These are phyloP conservation scores for Fusarium drepaniforme DNA, from an alignment of 2,329 filamentous ascomycete genomes.

Conservation along the genomic window DNA sequence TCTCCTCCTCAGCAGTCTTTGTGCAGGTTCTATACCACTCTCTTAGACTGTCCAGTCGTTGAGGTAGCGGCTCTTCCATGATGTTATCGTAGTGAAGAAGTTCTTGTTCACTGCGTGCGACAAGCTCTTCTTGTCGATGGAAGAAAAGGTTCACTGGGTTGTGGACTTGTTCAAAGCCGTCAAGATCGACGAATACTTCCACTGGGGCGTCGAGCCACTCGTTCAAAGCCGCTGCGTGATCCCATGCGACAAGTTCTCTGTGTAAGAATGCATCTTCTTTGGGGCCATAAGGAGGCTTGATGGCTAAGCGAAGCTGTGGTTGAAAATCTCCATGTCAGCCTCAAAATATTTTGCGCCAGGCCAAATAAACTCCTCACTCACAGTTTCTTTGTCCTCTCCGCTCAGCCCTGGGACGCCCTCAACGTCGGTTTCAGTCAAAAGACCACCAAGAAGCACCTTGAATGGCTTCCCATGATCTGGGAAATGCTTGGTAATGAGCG, in stretches of 20 bases:
- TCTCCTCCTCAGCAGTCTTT: constrained; percentile 1
- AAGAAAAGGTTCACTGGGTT: constrained; percentile 64
- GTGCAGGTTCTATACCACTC: constrained; percentile 37
- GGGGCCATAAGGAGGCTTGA: constrained; percentile 29
- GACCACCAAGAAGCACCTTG: constrained; percentile 40
- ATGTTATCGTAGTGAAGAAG: constrained; percentile 26
- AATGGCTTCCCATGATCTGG: constrained; percentile 19
- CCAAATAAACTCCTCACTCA: constrained; percentile 12
- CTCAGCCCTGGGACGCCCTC: constrained; percentile 15
- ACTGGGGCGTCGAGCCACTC: constrained; percentile 33
- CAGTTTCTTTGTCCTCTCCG: constrained; percentile 22
- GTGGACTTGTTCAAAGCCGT: constrained; percentile 53
- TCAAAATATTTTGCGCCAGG: background rate
- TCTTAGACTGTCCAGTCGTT: constrained; percentile 18
- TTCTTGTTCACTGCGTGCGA: constrained; percentile 32
- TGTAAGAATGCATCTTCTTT: constrained; percentile 33
- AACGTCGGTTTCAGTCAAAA: constrained; percentile 30
- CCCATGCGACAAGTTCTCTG: constrained; percentile 35
- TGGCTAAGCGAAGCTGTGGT: constrained; percentile 29
- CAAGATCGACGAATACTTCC: constrained; percentile 53
- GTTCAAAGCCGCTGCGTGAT: constrained; percentile 33
- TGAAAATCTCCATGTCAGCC: background rate
- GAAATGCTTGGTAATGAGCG: constrained; percentile 34
- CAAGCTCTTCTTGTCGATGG: constrained; percentile 43
- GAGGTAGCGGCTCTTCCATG: constrained; percentile 10